phyloP scores from a whole-genome alignment of 2,329 filamentous ascomycete species.

The Sarocladium oryzae region DNA sequence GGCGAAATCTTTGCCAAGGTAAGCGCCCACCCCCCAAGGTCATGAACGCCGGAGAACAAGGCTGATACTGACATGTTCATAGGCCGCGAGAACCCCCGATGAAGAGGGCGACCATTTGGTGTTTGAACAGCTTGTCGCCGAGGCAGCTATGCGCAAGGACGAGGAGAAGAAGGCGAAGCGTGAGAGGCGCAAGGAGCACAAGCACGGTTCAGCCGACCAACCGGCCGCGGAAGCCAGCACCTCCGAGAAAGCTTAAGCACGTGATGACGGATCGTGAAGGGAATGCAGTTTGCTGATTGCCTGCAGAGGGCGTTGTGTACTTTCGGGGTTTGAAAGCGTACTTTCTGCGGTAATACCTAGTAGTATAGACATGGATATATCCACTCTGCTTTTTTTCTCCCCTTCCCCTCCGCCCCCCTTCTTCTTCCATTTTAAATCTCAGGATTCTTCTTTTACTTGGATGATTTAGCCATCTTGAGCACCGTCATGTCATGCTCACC shows the following conservation, averaged over 20 bases:
- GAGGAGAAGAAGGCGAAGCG: constrained; percentile 61
- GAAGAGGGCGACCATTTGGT: constrained; percentile 99
- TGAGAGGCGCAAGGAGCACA: constrained; percentile 36
- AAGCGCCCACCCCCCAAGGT: constrained; percentile 22
- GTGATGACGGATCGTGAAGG: too few relatives aligned
- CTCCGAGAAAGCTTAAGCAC: neutral
- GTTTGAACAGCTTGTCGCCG: constrained; percentile 95
- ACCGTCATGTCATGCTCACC: constrained; percentile 20
- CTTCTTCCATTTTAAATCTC: neutral
- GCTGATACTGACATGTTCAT: constrained; percentile 10
- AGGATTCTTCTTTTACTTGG: neutral
- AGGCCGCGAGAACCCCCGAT: constrained; percentile 85
- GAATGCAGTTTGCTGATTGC: neutral
- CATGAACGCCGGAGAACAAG: neutral
- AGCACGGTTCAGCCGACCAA: constrained; percentile 19
- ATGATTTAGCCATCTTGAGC: constrained; percentile 15
- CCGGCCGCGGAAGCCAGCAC: neutral
- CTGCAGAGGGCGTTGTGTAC: neutral
- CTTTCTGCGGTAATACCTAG: neutral
- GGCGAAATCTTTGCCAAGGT: constrained; percentile 88
- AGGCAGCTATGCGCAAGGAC: constrained; percentile 93
- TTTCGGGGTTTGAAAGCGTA: constrained; percentile 1
- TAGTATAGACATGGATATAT: constrained; percentile 8
- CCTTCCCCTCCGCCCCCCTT: neutral
- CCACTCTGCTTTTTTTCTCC: neutral